phyloP scores from a whole-genome alignment of 2,329 filamentous ascomycete species.

The Penicillium aurantiogriseum region DNA sequence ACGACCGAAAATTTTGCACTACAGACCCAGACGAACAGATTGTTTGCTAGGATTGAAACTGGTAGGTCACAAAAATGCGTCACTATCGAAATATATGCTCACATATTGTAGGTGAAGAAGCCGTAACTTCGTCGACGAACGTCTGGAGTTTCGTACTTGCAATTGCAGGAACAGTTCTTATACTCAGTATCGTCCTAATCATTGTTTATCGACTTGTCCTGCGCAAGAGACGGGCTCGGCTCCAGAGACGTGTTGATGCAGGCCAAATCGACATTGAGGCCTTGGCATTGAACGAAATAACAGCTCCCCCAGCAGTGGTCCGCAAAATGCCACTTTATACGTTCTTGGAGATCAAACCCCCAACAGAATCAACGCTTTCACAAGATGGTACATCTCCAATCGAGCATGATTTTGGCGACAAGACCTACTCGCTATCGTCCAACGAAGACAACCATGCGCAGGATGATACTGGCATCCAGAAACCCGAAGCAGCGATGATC shows the following conservation, averaged over 20 bases:
- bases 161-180: conserved; percentile 73
- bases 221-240: conserved; percentile 62
- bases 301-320: conserved; percentile 69
- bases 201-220: conserved; percentile 73
- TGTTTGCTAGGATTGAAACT: conserved; percentile 53
- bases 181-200: conserved; percentile 66
- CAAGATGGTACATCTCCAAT: conserved; percentile 6
- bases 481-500: conserved; percentile 15
- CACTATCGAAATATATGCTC: conserved; percentile 42
- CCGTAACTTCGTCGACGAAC: conserved; percentile 59
- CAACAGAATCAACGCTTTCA: conserved; percentile 1
- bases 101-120: conserved; percentile 40
- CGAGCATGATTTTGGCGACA: conserved; percentile 4
- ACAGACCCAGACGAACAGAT: conserved; percentile 30
- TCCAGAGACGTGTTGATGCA: conserved; percentile 68
- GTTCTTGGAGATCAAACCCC: conserved; percentile 53
- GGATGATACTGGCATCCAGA: conserved; percentile 7
- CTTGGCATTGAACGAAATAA: conserved; percentile 78
- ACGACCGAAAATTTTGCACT: conserved; percentile 3
- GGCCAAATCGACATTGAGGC: conserved; percentile 86
- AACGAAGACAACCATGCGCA: not conserved
- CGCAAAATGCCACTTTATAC: conserved; percentile 74
- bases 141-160: conserved; percentile 81
- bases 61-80: conserved; percentile 30
- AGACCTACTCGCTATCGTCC: not conserved